phyloP scores from a whole-genome alignment of 257 asterid genomes.

The Solanum raphanifolium region DNA sequence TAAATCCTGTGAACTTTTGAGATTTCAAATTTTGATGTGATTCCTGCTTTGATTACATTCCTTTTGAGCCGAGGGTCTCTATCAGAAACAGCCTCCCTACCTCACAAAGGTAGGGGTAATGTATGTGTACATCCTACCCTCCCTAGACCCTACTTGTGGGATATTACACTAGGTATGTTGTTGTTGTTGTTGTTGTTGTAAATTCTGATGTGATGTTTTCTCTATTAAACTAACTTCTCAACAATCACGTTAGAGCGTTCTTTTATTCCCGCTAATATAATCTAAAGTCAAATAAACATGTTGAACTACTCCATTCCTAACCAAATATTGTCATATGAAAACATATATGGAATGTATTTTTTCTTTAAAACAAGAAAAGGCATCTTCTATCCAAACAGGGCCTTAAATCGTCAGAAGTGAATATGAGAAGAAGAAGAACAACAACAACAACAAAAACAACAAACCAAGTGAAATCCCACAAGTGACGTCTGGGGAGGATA shows the following conservation, averaged over 20 bases:
- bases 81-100: neutral
- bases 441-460: neutral
- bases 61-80: neutral
- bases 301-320: neutral
- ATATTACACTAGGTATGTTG: neutral
- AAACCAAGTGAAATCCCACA: neutral
- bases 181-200: neutral
- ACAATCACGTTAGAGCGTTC: neutral
- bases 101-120: neutral
- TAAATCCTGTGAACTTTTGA: neutral
- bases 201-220: neutral
- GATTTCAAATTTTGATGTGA: neutral
- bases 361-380: neutral
- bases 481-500: neutral
- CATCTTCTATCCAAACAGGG: neutral
- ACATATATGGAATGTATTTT: neutral
- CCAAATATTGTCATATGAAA: neutral
- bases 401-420: neutral
- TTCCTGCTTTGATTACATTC: neutral
- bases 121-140: neutral
- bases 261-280: neutral
- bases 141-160: neutral
- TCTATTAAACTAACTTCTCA: neutral
- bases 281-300: neutral
- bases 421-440: neutral